Evolutionary conservation across 2,329 filamentous ascomycete species (phyloP), one percentile per base, ranked within the genome.

Genomic region (Ophiostoma ulmi): DNA sequence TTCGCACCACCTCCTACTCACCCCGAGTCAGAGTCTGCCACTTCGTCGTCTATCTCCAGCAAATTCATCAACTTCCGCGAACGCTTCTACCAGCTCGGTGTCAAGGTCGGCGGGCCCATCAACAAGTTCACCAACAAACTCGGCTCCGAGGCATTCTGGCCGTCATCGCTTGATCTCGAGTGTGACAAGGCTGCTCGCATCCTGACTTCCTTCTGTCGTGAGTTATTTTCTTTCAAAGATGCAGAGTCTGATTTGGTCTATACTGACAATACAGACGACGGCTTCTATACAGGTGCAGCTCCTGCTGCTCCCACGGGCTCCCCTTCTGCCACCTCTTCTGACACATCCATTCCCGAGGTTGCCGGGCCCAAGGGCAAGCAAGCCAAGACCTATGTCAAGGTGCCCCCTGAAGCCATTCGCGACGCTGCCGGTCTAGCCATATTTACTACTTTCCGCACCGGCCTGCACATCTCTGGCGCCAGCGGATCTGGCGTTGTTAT

Each of bases 101-200:
- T 75, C 48, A 74, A 77, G 72, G 75, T 75, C 14, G 88, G 88
- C 58, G 85, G 83, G 5, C 90, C 90, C 4, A 85, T 92, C 75
- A 92, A 92, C 77, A 86, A 83, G 71, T 77, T 92, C 39, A 90
- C 87, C 61, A 91, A 92, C 80, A 88, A 87, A 76, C 81, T 92
- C 31, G 90, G 90, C 52, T 75, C 73, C 38, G 90, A 93, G 79
- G 88, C 90, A 5, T 92, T 92, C 76, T 92, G 90, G 90, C 91
- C 90, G 5, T 90, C 89, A 52, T 88, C 87, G 4, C 81, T 92
- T 70, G 90, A 93, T 77, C 89, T 90, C 75, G 91, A 93, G 80
- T 88, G 87, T 75, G 90, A 93, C 80, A 93, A 93, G 80, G 90
- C 90, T 20, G 91, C 91, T 61, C 83, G 90, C 22, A 93, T 93